Base-by-base conservation (phyloP, 352 stramenopile genomes). In the Pythium coloratum region DNA sequence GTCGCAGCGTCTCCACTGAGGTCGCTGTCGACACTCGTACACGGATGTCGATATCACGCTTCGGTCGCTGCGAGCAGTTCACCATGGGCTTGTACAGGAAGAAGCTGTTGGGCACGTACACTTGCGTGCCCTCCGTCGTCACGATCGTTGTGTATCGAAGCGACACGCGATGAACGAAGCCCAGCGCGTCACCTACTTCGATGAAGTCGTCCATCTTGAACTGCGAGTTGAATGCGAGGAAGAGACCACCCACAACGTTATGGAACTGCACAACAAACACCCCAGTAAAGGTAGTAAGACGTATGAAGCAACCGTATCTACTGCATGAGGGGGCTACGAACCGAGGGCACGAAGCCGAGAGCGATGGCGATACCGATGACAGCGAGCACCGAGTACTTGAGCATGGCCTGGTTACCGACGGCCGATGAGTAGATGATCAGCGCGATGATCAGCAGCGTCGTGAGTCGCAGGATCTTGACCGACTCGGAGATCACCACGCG, bases 11-110 rank as follows among this genome's bases (percentile, higher is more conserved):
- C 28, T 89, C 75, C 6, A 92, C 80, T 1, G 82, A 46, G 12
- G 86, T 93, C 40, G 70, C 59, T 9, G 75, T 69, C 2, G 85
- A 84, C 7, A 96, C 84, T 28, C 74, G 69, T 12, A 94, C 76
- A 24, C 77, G 79, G 26, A 96, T 83, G 59, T 94, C 81, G 32
- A 96, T 82, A 51, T 94, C 82, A 33, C 85, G 78, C 63, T 96
- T 96, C 2, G 88, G 88, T 0, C 86, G 84, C 61, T 95, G 85
- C 50, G 86, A 90, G 62, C 86, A 96, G 62, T 96, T 96, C 34
- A 96, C 81, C 88, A 96, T 94, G 28, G 86, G 88, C 55, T 94
- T 94, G 81, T 93, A 96, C n/a, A 96, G 70, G 59, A 96, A 96
- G 65, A 93, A 95, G 62, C 86, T 95, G 72, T 95, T 95, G 30